These are phyloP conservation scores for Dactylellina drechsleri DNA, from an alignment of 2,329 filamentous ascomycete species.

Conservation along the genomic window DNA sequence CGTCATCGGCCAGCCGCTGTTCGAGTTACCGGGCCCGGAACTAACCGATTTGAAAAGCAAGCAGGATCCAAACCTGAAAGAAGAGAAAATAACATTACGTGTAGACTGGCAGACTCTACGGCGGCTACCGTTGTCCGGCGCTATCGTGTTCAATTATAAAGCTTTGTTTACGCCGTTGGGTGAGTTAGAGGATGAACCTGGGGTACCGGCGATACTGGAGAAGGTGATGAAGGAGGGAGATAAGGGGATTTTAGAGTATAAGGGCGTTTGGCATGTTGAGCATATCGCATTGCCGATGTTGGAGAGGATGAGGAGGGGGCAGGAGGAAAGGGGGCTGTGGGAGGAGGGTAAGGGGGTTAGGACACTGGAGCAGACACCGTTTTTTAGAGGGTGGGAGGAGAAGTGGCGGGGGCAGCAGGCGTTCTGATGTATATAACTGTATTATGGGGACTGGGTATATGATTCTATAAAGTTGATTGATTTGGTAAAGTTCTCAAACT, in stretches of 20 bases:
- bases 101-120: constrained; percentile 91
- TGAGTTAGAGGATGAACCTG: constrained; percentile 77
- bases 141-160: constrained; percentile 88
- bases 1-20: constrained; percentile 78
- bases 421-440: constrained; percentile 62
- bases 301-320: constrained; percentile 72
- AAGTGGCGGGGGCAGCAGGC: constrained; percentile 76
- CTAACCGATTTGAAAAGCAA: constrained; percentile 68
- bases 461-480: not conserved
- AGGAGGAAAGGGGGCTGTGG: constrained; percentile 72
- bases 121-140: constrained; percentile 78
- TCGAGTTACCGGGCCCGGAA: constrained; percentile 75
- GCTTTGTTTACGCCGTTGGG: constrained; percentile 80
- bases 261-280: constrained; percentile 82
- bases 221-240: constrained; percentile 79
- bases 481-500: constrained; percentile 1
- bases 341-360: constrained; percentile 72
- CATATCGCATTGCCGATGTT: constrained; percentile 75
- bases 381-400: constrained; percentile 78
- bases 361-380: constrained; percentile 80
- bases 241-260: constrained; percentile 77
- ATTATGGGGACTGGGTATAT: not conserved
- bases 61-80: constrained; percentile 69
- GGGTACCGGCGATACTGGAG: constrained; percentile 74
- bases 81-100: constrained; percentile 73